A percentile compares a stretch with the other conserved stretches of the same genome.
Evolutionary conservation across 1,284 basidiomycete species (phyloP).

Genomic region (Taiwanofungus camphoratus): DNA sequence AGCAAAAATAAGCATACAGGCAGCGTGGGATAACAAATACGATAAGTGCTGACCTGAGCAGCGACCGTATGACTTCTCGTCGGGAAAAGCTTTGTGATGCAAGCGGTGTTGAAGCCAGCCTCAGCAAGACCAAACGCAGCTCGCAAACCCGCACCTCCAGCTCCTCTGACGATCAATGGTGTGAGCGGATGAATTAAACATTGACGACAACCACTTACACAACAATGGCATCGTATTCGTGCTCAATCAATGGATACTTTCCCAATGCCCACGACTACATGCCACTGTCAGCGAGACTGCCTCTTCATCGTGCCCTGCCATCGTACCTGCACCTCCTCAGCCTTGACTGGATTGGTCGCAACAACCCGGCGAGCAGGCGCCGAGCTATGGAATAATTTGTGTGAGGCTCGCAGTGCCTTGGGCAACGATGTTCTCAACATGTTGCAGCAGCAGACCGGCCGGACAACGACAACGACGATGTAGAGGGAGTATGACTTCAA

Average conservation of each 20-base stretch:
- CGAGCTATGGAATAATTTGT: conserved; percentile 60
- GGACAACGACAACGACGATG: conserved; percentile 19
- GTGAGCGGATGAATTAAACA: conserved; percentile 1
- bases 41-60: conserved; percentile 62
- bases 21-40: conserved; percentile 2
- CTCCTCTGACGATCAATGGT: conserved; percentile 57
- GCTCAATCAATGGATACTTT: conserved; percentile 95
- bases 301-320: neutral
- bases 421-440: conserved; percentile 33
- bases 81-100: conserved; percentile 99
- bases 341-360: conserved; percentile 74
- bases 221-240: conserved; percentile 95
- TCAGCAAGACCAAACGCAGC: conserved; percentile 99
- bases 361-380: conserved; percentile 56
- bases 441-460: conserved; percentile 14
- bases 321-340: conserved; percentile 75
- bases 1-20: conserved; percentile 16
- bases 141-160: conserved; percentile 96
- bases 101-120: conserved; percentile 96
- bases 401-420: conserved; percentile 40
- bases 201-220: conserved; percentile 59
- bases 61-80: conserved; percentile 99
- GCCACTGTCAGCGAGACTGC: neutral
- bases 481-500: conserved; percentile 14
- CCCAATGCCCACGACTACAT: conserved; percentile 68